Base-by-base conservation (phyloP, 805 yeast genomes). In the Starmerella kuoi region DNA sequence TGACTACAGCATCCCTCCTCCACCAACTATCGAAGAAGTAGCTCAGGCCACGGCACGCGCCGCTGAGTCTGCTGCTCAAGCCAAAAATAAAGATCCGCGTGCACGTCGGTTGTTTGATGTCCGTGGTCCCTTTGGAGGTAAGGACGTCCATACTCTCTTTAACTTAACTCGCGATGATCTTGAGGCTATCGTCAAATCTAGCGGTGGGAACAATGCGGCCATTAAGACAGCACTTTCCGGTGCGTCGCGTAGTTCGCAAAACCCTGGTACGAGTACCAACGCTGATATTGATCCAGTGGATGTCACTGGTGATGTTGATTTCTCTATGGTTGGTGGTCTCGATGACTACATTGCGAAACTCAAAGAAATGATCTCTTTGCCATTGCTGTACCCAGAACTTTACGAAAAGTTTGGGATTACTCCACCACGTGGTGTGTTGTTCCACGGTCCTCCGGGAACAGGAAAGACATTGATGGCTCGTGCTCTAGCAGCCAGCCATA, bases 401-500 rank as follows among this genome's bases (percentile, higher is more conserved):
- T 91, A 88, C 57, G 81, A 85, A 50, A 77, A 77, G 58, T 91
- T 91, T 56, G 78, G 77, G 44, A 85, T 88, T 27, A 84, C 95
- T 0, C 97, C 98, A 1, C 98, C 98, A 17, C 68, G 98, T 50
- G 98, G 98, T 48, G 98, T 91, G 1, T 62, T 91, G 42, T 91
- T 91, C 63, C 98, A 91, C 61, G 98, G 98, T 36, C 98, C 98
- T 4, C 98, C 98, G 2, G 98, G 98, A 50, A 91, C 98, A 0
- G 98, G 98, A 70, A 91, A 91, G 59, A 91, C 98, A 0, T 70
- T 91, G 40, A 85, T 91, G 95, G 98, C 98, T 0, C 67, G 98
- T 46, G 98, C 98, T 0, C 66, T 91, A 39, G 98, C 98, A 1
- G 91, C 97, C 0, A 82, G 94, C 50, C 75, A 93, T 0, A 77